Percentiles rank a stretch among this genome's conserved stretches.
These are phyloP conservation scores for Chytriomyces sp. DNA, from an alignment of 192 early-diverging fungal species.

Conservation along the genomic window DNA sequence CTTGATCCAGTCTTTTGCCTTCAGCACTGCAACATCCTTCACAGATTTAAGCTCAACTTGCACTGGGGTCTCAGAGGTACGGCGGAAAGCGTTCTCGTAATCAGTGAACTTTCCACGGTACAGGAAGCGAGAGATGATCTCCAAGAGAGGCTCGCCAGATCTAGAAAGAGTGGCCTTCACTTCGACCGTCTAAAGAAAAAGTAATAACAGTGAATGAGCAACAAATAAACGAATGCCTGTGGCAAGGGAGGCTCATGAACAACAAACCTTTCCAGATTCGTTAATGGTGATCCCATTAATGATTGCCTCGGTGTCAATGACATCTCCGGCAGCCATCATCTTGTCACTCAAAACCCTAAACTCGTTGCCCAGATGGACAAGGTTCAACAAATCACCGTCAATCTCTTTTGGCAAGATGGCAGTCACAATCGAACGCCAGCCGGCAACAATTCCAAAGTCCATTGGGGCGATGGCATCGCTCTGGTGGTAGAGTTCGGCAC, in stretches of 20 bases:
- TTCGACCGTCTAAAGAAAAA: slow-evolving; percentile 65
- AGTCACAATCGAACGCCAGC: slow-evolving; percentile 87
- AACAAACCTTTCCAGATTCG: slow-evolving; percentile 77
- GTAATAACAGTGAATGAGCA: neutral
- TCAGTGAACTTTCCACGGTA: slow-evolving; percentile 90
- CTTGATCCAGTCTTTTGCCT: slow-evolving; percentile 88
- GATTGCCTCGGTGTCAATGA: slow-evolving; percentile 80
- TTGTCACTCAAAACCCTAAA: slow-evolving; percentile 83
- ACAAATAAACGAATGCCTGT: neutral
- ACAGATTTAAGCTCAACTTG: slow-evolving; percentile 69
- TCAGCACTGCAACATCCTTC: slow-evolving; percentile 89
- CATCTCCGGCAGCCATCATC: slow-evolving; percentile 79
- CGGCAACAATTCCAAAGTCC: slow-evolving; percentile 95
- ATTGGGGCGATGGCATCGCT: slow-evolving; percentile 66
- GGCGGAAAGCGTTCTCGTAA: slow-evolving; percentile 86
- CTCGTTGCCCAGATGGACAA: slow-evolving; percentile 93
- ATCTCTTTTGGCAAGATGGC: slow-evolving; percentile 92
- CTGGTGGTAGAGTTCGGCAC: slow-evolving; percentile 55
- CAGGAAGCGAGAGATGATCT: slow-evolving; percentile 89
- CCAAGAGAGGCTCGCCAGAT: slow-evolving; percentile 73
- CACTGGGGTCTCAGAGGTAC: slow-evolving; percentile 81
- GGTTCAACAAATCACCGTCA: slow-evolving; percentile 87
- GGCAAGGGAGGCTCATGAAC: neutral
- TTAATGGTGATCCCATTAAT: slow-evolving; percentile 87
- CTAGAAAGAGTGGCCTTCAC: slow-evolving; percentile 76